Evolutionary conservation across 352 stramenopile species (phyloP).

Genomic region (Globisporangium apiculatum): DNA sequence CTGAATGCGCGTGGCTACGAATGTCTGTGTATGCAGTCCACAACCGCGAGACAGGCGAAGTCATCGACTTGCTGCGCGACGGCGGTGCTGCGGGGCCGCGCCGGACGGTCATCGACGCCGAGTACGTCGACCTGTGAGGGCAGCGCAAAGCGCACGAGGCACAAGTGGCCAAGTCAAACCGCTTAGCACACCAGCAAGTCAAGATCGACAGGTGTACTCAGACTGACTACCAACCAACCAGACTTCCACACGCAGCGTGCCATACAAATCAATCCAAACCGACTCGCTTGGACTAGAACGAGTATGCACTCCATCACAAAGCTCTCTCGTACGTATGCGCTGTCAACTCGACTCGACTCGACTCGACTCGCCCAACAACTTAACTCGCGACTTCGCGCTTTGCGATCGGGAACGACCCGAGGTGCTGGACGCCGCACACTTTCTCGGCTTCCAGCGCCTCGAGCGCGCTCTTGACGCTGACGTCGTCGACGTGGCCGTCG

Average conservation of each 20-base stretch:
- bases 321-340: too few species aligned
- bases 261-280: too few species aligned
- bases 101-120: constrained; percentile 65
- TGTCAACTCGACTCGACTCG: too few species aligned
- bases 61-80: constrained; percentile 62
- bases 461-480: constrained; percentile 46
- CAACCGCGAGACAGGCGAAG: constrained; percentile 45
- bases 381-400: constrained; percentile 43
- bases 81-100: constrained; percentile 16
- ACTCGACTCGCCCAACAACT: not conserved
- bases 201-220: too few species aligned
- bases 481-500: constrained; percentile 66
- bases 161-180: too few species aligned
- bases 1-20: not conserved
- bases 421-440: constrained; percentile 64
- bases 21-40: constrained; percentile 22
- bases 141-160: too few species aligned
- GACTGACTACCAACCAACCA: too few species aligned
- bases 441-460: constrained; percentile 31
- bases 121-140: constrained; percentile 56
- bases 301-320: too few species aligned
- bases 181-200: not conserved
- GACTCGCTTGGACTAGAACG: too few species aligned
- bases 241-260: too few species aligned
- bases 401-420: constrained; percentile 73